Evolutionary conservation across 768 basidiomycete genomes (phyloP).

Genomic region (Dacryopinax primogenitus): DNA sequence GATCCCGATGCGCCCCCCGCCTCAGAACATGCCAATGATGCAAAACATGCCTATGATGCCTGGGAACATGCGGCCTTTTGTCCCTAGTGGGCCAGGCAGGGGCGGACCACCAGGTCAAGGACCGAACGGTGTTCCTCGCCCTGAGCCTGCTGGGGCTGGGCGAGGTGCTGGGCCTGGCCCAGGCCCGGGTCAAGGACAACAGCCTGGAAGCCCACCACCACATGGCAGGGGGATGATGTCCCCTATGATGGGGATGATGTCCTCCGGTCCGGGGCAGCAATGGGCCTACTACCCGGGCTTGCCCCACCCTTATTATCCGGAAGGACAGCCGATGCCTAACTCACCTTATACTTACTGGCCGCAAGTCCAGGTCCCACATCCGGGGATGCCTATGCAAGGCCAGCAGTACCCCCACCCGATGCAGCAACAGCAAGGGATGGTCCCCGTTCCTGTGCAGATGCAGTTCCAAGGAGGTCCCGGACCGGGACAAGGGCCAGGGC

Average conservation of each 20-base stretch:
- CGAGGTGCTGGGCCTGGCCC: neutral
- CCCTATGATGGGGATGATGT: neutral
- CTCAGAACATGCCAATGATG: constrained; percentile 5
- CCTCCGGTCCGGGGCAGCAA: neutral
- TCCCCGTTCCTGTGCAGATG: neutral
- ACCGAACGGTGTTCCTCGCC: neutral
- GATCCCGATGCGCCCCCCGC: constrained; percentile 26
- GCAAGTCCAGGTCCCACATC: neutral
- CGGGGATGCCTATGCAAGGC: neutral
- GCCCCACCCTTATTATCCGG: neutral
- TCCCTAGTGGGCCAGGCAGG: neutral
- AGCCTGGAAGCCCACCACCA: neutral
- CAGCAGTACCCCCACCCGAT: neutral
- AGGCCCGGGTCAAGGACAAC: too few relatives aligned
- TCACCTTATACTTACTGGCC: neutral
- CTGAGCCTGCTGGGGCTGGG: neutral
- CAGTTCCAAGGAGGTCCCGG: too few relatives aligned
- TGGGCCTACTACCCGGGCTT: constrained; percentile 1
- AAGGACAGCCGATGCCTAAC: neutral
- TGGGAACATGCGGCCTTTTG: constrained; percentile 1
- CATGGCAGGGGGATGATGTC: constrained; percentile 1
- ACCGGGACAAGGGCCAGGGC: too few relatives aligned
- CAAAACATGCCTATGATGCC: neutral
- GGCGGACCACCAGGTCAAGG: neutral
- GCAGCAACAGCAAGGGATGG: neutral